Percentiles rank a stretch among this genome's conserved stretches.
phyloP scores from a whole-genome alignment of 495 filamentous ascomycete species.

The Amniculicola lignicola region DNA sequence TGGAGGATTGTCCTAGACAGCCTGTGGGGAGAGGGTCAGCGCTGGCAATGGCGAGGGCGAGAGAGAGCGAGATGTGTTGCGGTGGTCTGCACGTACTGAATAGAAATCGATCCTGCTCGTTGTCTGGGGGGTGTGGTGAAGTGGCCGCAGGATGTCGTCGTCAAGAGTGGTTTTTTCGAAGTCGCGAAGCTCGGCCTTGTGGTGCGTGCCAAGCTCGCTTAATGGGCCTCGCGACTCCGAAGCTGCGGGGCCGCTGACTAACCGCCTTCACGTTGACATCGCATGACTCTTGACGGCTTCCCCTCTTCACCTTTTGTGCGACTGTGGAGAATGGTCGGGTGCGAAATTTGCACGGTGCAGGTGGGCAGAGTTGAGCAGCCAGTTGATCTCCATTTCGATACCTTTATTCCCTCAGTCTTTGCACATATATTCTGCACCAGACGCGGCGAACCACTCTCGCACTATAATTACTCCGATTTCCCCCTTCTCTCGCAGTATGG shows the following conservation, averaged over 20 bases:
- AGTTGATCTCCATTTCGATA: no score
- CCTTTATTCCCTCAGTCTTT: no score
- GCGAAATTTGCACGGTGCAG: no score
- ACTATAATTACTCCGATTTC: no score
- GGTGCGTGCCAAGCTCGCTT: not conserved
- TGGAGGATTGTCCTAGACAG: conserved; percentile 36
- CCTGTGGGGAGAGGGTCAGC: conserved; percentile 3
- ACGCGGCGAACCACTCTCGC: no score
- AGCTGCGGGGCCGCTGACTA: no score
- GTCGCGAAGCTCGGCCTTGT: not conserved
- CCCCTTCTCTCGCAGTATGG: conserved; percentile 12
- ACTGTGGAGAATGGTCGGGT: no score
- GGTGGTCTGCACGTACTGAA: not conserved
- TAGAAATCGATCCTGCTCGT: conserved; percentile 21
- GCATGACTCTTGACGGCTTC: no score
- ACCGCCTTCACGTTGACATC: no score
- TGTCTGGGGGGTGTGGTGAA: conserved; percentile 7
- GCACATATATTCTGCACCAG: no score
- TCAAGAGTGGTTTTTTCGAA: not conserved
- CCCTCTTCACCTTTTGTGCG: no score
- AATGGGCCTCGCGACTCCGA: not conserved
- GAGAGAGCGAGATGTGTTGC: not conserved
- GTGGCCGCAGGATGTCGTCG: conserved; percentile 25
- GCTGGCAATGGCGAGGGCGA: not conserved
- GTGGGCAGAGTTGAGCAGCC: no score